These are phyloP conservation scores for Sclerotinia subarctica DNA, from an alignment of 2,329 filamentous ascomycete genomes.

Conservation along the genomic window DNA sequence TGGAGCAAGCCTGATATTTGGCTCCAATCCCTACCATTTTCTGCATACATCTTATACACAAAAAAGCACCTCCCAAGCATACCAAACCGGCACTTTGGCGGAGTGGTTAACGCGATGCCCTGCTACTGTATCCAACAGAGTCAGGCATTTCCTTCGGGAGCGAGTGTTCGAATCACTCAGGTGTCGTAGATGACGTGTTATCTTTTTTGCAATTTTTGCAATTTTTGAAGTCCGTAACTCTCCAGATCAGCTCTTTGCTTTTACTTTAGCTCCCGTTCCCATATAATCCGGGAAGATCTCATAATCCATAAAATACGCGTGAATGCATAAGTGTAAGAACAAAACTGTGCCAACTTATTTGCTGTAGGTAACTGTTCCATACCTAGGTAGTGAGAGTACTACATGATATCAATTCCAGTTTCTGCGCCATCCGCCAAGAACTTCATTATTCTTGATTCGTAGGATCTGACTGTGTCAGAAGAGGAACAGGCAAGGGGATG, in stretches of 20 bases:
- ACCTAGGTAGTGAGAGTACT: too few species aligned
- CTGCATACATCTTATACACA: neutral
- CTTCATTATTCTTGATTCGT: neutral
- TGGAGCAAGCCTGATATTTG: neutral
- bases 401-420: neutral
- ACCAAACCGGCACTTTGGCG: slow-evolving; percentile 5
- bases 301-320: neutral
- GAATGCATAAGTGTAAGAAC: neutral
- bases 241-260: neutral
- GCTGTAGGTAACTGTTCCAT: neutral
- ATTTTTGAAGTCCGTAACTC: neutral
- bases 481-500: neutral
- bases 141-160: slow-evolving; percentile 20
- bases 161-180: slow-evolving; percentile 21
- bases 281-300: neutral
- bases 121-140: neutral
- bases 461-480: neutral
- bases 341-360: neutral
- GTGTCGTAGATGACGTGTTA: too few species aligned
- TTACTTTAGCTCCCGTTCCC: neutral
- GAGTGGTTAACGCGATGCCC: slow-evolving; percentile 21
- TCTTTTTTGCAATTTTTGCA: too few species aligned
- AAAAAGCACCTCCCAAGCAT: fast-evolving
- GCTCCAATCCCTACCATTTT: neutral
- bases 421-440: neutral